These are phyloP conservation scores for Dalechampia spathulata DNA, from an alignment of 441 rosid genomes.

Conservation along the genomic window DNA sequence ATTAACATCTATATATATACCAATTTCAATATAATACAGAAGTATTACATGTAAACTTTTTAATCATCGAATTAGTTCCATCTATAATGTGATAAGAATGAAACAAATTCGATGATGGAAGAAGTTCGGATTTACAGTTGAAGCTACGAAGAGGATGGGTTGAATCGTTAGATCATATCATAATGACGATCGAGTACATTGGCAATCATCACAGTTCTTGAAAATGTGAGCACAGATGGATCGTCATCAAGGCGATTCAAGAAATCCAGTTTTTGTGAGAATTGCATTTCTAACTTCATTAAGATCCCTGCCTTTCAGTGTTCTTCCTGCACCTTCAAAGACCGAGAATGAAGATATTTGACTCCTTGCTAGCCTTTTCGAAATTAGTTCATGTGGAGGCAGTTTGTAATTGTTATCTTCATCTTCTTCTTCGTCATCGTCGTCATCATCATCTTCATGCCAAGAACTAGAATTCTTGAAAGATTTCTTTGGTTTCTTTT, in stretches of 20 bases:
- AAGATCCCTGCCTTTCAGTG: slow-evolving; percentile 79
- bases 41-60: no score
- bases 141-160: no score
- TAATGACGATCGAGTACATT: no score
- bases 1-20: no score
- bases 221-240: no score
- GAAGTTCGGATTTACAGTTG: no score
- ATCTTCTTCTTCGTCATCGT: slow-evolving; percentile 17
- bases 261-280: slow-evolving; percentile 81
- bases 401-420: slow-evolving; percentile 24
- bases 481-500: slow-evolving; percentile 26
- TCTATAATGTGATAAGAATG: no score
- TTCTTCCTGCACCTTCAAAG: slow-evolving; percentile 83
- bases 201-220: no score
- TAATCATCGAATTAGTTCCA: no score
- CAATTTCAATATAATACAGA: no score
- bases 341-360: slow-evolving; percentile 65
- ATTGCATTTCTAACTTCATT: slow-evolving; percentile 69
- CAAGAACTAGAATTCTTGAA: slow-evolving; percentile 13
- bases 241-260: slow-evolving; percentile 36
- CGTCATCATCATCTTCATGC: neutral
- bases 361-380: slow-evolving; percentile 49
- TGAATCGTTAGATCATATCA: no score
- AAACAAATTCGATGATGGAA: no score
- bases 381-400: slow-evolving; percentile 70